phyloP scores from a whole-genome alignment of 2,329 filamentous ascomycete species.

The Ophiocordyceps camponoti-floridani region DNA sequence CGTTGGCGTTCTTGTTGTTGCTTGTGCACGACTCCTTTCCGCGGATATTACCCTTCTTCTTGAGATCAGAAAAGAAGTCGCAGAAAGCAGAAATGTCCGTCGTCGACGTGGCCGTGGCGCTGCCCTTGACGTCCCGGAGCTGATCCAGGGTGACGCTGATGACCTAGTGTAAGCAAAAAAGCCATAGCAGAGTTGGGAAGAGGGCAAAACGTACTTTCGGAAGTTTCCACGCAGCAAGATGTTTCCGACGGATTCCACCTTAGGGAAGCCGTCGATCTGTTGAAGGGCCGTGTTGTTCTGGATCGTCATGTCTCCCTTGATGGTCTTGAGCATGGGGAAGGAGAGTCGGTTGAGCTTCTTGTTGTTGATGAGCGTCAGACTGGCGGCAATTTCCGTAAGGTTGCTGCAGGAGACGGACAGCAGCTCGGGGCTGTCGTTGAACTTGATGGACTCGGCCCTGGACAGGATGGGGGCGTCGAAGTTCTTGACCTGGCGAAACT shows the following conservation, averaged over 20 bases:
- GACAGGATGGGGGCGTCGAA: conserved; percentile 58
- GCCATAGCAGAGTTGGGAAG: not conserved
- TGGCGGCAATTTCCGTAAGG: conserved; percentile 39
- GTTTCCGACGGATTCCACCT: conserved; percentile 58
- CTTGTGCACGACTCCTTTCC: conserved; percentile 29
- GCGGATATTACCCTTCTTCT: conserved; percentile 19
- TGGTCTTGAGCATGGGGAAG: conserved; percentile 46
- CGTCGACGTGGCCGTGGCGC: conserved; percentile 51
- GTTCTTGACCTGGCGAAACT: conserved; percentile 57
- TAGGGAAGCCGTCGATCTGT: conserved; percentile 47
- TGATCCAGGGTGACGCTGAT: conserved; percentile 52
- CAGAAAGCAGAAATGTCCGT: conserved; percentile 39
- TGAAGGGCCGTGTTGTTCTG: conserved; percentile 73
- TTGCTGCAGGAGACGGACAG: conserved; percentile 42
- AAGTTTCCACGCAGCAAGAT: conserved; percentile 78
- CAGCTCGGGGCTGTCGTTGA: conserved; percentile 61
- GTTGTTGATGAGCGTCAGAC: conserved; percentile 46
- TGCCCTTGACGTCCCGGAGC: conserved; percentile 51
- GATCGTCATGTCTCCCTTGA: conserved; percentile 68
- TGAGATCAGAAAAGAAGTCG: conserved; percentile 27
- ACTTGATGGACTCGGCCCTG: conserved; percentile 53
- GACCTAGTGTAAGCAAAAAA: not conserved
- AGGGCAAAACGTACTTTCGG: conserved; percentile 43
- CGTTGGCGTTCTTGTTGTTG: conserved; percentile 34
- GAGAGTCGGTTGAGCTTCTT: conserved; percentile 52